A percentile compares a stretch with the other conserved stretches of the same genome.
phyloP scores from a whole-genome alignment of 176 grass and related monocot genomes.

The Triticum timopheevii region DNA sequence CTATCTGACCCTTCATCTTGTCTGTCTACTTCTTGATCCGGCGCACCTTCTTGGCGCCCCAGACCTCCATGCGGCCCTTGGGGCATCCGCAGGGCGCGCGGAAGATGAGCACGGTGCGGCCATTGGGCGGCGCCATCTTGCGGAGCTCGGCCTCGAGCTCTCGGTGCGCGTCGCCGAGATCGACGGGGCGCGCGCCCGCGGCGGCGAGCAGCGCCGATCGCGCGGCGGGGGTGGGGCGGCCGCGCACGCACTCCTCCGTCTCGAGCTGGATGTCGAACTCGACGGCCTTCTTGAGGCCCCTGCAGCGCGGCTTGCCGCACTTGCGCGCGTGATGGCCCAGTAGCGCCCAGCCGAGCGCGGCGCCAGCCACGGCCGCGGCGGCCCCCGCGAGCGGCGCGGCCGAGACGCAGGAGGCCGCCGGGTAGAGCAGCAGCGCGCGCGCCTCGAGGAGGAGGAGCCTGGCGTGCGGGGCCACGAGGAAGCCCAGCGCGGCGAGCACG shows the following conservation, averaged over 20 bases:
- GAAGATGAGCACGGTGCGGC: constrained; percentile 94
- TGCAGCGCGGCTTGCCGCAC: constrained; percentile 88
- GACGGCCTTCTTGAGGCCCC: constrained; percentile 80
- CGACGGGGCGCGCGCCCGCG: constrained; percentile 52
- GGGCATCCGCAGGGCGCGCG: constrained; percentile 78
- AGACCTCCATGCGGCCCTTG: constrained; percentile 91
- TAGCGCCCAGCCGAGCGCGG: constrained; percentile 60
- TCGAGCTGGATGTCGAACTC: constrained; percentile 98
- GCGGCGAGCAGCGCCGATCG: constrained; percentile 63
- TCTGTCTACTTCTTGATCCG: constrained; percentile 81
- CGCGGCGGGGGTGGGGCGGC: constrained; percentile 31
- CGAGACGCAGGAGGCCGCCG: constrained; percentile 46
- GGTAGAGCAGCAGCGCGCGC: constrained; percentile 55
- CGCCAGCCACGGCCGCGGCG: constrained; percentile 34
- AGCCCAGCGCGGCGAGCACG: constrained; percentile 59
- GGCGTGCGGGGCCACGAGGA: constrained; percentile 62
- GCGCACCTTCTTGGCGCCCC: constrained; percentile 84
- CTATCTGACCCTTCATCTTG: not conserved
- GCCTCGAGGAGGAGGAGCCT: constrained; percentile 36
- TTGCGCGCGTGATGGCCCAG: constrained; percentile 78
- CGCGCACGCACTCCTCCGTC: constrained; percentile 95
- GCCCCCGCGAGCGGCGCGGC: constrained; percentile 54
- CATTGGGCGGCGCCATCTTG: constrained; percentile 97
- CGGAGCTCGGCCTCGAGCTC: constrained; percentile 91
- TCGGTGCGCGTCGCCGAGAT: constrained; percentile 66